A percentile compares a stretch with the other conserved stretches of the same genome.
These are phyloP conservation scores for Fusarium sp. DNA, from an alignment of 2,329 filamentous ascomycete genomes.

Conservation along the genomic window DNA sequence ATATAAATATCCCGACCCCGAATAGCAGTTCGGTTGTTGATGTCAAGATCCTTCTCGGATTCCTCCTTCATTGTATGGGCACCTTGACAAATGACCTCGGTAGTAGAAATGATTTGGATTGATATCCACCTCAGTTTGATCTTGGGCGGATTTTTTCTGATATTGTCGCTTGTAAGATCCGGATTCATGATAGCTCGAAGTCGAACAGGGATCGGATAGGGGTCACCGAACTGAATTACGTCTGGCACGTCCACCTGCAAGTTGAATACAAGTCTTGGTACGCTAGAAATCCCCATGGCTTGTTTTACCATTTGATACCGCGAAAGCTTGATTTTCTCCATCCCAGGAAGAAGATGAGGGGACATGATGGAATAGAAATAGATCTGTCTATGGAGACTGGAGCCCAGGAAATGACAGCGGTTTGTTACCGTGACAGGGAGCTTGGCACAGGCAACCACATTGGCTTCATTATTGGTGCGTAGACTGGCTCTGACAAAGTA, in stretches of 20 bases:
- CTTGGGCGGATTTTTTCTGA: constrained; percentile 22
- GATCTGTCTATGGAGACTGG: not conserved
- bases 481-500: constrained; percentile 49
- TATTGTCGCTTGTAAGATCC: constrained; percentile 12
- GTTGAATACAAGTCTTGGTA: constrained; percentile 44
- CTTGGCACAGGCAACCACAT: constrained; percentile 12
- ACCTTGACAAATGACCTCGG: constrained; percentile 15
- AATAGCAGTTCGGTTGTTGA: not conserved
- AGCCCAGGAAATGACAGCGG: constrained; percentile 28
- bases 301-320: constrained; percentile 48
- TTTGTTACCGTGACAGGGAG: constrained; percentile 38
- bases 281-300: constrained; percentile 47
- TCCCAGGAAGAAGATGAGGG: constrained; percentile 46
- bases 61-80: not conserved
- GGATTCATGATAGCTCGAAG: constrained; percentile 27
- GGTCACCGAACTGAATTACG: constrained; percentile 45
- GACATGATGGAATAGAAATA: constrained; percentile 10
- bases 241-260: constrained; percentile 42
- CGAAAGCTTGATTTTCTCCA: constrained; percentile 42
- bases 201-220: constrained; percentile 32
- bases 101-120: constrained; percentile 8
- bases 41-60: not conserved
- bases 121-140: constrained; percentile 23
- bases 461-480: not conserved
- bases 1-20: not conserved